phyloP scores from a whole-genome alignment of 495 filamentous ascomycete species.

The Penicillium psychrofluorescens region DNA sequence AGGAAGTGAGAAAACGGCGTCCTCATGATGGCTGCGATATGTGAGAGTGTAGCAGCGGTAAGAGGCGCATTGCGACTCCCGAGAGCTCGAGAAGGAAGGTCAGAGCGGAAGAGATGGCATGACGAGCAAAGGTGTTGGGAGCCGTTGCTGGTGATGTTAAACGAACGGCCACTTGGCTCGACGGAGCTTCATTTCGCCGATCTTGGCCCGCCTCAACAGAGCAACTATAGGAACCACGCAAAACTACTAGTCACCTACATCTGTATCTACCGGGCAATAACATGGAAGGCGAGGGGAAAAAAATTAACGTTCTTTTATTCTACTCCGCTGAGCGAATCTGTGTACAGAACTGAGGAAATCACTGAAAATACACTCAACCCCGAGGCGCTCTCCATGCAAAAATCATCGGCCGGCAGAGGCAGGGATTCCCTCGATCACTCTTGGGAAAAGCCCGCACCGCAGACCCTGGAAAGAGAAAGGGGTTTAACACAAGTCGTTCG shows the following conservation, averaged over 20 bases:
- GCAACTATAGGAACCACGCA: too few species aligned
- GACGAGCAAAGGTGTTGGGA: too few species aligned
- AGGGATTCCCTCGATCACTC: neutral
- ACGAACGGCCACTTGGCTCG: constrained; percentile 38
- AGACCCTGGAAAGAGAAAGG: constrained; percentile 6
- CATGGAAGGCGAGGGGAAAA: neutral
- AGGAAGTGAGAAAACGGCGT: constrained; percentile 27
- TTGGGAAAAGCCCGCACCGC: neutral
- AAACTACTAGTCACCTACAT: too few species aligned
- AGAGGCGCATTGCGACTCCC: constrained; percentile 36
- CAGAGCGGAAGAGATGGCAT: constrained; percentile 1
- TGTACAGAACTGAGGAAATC: constrained; percentile 23
- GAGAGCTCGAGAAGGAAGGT: neutral
- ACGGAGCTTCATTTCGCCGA: constrained; percentile 39
- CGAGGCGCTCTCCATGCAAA: constrained; percentile 30
- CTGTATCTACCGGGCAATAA: too few species aligned
- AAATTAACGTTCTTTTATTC: constrained; percentile 22
- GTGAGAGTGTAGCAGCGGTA: constrained; percentile 8
- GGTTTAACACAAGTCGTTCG: constrained; percentile 13
- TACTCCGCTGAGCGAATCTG: constrained; percentile 13
- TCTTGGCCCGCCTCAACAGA: too few species aligned
- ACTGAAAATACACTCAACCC: constrained; percentile 16
- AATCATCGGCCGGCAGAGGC: neutral
- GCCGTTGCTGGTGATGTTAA: constrained; percentile 11
- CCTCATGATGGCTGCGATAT: constrained; percentile 34